These are phyloP conservation scores for Fraxinus excelsior DNA, from an alignment of 257 asterid species.

Conservation along the genomic window DNA sequence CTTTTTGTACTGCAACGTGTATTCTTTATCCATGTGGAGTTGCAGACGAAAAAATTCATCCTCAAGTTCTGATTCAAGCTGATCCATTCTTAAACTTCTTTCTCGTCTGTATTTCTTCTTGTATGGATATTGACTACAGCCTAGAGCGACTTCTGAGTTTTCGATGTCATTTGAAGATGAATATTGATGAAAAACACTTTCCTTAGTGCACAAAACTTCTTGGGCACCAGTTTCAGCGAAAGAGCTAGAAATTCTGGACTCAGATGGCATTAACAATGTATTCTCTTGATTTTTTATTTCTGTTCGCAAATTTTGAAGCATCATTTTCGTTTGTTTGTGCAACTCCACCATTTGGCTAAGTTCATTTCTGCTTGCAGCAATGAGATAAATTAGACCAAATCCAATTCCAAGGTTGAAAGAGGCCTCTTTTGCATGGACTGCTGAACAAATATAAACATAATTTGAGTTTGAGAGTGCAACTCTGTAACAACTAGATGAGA, in stretches of 20 bases:
- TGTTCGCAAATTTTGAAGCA: slow-evolving; percentile 42
- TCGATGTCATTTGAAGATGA: slow-evolving; percentile 28
- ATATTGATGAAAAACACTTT: slow-evolving; percentile 20
- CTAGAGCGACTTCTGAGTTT: slow-evolving; percentile 21
- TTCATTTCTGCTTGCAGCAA: slow-evolving; percentile 48
- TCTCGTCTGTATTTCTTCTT: slow-evolving; percentile 19
- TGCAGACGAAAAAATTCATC: slow-evolving; percentile 61
- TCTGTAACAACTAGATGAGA: background rate
- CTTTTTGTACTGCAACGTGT: slow-evolving; percentile 17
- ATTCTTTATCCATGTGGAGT: slow-evolving; percentile 39
- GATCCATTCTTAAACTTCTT: slow-evolving; percentile 53
- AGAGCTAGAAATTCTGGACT: slow-evolving; percentile 30
- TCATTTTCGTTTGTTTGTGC: slow-evolving; percentile 45
- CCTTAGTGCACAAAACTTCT: slow-evolving; percentile 20
- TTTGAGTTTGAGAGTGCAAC: background rate
- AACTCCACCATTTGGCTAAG: slow-evolving; percentile 50
- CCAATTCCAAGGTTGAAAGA: slow-evolving; percentile 60
- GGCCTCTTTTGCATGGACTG: slow-evolving; percentile 43
- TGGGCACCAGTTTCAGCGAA: slow-evolving; percentile 20
- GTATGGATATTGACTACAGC: slow-evolving; percentile 25
- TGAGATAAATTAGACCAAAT: slow-evolving; percentile 58
- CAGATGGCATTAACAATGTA: slow-evolving; percentile 15
- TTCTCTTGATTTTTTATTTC: slow-evolving; percentile 32
- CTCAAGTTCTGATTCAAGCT: slow-evolving; percentile 66
- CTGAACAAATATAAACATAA: slow-evolving; percentile 2